These are phyloP conservation scores for Penicillium manginii DNA, from an alignment of 495 filamentous ascomycete genomes.

Conservation along the genomic window DNA sequence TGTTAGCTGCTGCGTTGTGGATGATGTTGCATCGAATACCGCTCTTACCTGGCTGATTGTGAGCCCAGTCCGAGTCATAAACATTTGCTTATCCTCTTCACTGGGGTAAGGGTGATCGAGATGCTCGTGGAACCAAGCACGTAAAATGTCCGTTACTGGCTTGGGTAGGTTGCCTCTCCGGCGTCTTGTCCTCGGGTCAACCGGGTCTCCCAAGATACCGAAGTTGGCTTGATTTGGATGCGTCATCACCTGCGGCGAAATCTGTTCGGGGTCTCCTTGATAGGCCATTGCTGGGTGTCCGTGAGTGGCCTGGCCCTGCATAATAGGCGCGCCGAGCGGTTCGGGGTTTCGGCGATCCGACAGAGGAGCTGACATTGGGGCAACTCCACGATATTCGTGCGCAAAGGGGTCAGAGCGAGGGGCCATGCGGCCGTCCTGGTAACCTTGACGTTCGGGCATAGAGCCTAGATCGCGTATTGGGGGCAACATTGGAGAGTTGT, in stretches of 20 bases:
- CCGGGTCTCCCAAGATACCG: constrained; percentile 47
- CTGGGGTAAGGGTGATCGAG: constrained; percentile 83
- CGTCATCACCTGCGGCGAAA: constrained; percentile 32
- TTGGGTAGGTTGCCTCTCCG: constrained; percentile 87
- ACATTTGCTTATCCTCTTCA: constrained; percentile 85
- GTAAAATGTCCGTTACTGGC: constrained; percentile 78
- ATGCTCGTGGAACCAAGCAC: constrained; percentile 79
- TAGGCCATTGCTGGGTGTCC: constrained; percentile 38
- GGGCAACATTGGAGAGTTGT: constrained; percentile 46
- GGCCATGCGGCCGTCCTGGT: constrained; percentile 34
- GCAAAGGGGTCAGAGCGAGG: constrained; percentile 36
- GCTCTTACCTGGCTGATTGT: constrained; percentile 73
- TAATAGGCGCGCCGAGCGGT: constrained; percentile 30
- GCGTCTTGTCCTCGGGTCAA: constrained; percentile 56
- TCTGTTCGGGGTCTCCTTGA: constrained; percentile 38
- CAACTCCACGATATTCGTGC: constrained; percentile 32
- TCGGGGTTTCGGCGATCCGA: constrained; percentile 33
- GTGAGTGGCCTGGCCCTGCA: constrained; percentile 36
- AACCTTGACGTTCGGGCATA: constrained; percentile 38
- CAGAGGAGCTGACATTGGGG: constrained; percentile 22
- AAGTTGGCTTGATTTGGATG: constrained; percentile 48
- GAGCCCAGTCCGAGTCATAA: constrained; percentile 75
- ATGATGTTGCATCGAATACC: neutral
- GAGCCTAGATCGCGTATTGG: constrained; percentile 48
- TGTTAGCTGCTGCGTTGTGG: neutral